Conservation (phyloP, 2,329 filamentous ascomycete species). For the Nothophoma quercina region DNA sequence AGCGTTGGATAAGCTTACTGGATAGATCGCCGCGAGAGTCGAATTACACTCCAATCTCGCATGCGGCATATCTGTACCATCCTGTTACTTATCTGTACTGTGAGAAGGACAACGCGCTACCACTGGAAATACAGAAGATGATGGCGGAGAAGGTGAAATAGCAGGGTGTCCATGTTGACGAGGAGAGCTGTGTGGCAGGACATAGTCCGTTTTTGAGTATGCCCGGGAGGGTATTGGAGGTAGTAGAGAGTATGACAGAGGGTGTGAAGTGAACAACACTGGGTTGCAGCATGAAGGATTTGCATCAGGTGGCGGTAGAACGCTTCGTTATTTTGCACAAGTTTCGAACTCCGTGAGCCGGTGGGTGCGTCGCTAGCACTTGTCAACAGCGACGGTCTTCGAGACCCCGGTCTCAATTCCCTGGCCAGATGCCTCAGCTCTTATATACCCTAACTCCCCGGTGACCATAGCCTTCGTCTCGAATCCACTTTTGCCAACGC, state of each 20-base stretch:
- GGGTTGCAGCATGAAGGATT: too few species aligned
- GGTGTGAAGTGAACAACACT: too few species aligned
- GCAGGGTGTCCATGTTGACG: neutral
- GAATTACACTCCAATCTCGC: neutral
- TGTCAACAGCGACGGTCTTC: neutral
- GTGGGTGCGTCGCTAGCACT: too few species aligned
- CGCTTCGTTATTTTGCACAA: too few species aligned
- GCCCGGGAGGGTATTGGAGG: neutral
- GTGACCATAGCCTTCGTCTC: neutral
- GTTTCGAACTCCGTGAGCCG: too few species aligned
- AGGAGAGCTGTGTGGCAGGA: neutral
- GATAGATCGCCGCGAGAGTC: neutral
- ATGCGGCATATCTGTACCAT: neutral
- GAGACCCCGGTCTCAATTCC: neutral
- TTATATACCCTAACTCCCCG: neutral
- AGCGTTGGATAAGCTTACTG: neutral
- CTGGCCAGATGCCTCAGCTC: neutral
- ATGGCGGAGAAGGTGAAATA: neutral
- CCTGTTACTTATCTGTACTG: neutral
- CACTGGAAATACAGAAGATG: neutral
- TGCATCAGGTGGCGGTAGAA: too few species aligned
- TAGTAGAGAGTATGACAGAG: too few species aligned
- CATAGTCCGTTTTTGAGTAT: neutral
- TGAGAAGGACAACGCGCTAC: neutral
- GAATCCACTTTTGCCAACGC: neutral